Conservation (phyloP, 2,329 filamentous ascomycete species). For the Colletotrichum navitas region DNA sequence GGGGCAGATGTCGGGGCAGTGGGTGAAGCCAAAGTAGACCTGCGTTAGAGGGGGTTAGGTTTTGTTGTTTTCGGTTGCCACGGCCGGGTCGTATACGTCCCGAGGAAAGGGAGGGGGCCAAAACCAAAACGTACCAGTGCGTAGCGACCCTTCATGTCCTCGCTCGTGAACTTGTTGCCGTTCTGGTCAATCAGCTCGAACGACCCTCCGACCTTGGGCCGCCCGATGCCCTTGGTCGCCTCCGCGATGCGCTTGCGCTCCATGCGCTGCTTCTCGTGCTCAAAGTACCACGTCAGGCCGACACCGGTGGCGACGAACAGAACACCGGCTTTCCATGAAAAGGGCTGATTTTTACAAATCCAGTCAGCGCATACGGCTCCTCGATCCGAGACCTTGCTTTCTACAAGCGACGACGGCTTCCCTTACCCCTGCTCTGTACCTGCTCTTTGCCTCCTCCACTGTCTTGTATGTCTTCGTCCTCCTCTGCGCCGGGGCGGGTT, state of each 20-base stretch:
- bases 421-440: conserved; percentile 68
- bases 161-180: conserved; percentile 80
- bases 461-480: conserved; percentile 63
- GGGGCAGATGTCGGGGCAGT: conserved; percentile 98
- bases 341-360: conserved; percentile 69
- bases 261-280: conserved; percentile 91
- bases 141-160: conserved; percentile 89
- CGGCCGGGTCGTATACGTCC: not conserved
- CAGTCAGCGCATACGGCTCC: conserved; percentile 25
- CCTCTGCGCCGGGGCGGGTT: conserved; percentile 54
- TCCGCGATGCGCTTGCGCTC: conserved; percentile 90
- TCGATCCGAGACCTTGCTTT: not conserved
- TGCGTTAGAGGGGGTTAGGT: conserved; percentile 58
- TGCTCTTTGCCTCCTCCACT: conserved; percentile 70
- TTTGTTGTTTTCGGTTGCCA: not conserved
- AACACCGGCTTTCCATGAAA: conserved; percentile 90
- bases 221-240: conserved; percentile 91
- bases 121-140: conserved; percentile 69
- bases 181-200: conserved; percentile 88
- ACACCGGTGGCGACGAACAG: conserved; percentile 86
- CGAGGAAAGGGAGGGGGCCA: no score
- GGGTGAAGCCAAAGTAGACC: conserved; percentile 98
- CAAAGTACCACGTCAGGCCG: conserved; percentile 89
- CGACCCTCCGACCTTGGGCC: conserved; percentile 90
- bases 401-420: not conserved